Conservation (phyloP, 1,284 basidiomycete genomes). For the Trichosporon sp. region DNA sequence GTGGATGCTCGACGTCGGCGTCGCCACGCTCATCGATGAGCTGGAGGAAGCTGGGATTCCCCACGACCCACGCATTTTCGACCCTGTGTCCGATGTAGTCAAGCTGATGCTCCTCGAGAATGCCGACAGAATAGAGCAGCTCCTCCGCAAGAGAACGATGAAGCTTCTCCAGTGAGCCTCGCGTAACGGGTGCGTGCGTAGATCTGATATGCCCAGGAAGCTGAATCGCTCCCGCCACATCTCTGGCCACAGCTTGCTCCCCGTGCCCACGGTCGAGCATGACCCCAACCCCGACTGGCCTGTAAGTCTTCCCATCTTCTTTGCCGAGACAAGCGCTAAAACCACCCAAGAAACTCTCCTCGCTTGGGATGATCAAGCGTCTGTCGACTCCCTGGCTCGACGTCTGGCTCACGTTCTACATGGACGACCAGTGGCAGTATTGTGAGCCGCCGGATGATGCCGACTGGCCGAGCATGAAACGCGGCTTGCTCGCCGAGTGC, state of each 20-base stretch:
- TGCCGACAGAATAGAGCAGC: constrained; percentile 6
- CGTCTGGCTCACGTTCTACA: constrained; percentile 17
- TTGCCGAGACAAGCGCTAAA: background rate
- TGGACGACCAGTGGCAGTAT: constrained; percentile 16
- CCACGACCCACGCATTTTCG: background rate
- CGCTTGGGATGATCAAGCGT: constrained; percentile 1
- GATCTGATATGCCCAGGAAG: background rate
- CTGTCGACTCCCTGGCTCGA: constrained; percentile 7
- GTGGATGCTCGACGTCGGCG: constrained; percentile 8
- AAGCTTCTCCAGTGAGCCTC: constrained; percentile 1
- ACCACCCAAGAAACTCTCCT: constrained; percentile 2
- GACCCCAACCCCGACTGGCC: constrained; percentile 12
- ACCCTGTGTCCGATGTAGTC: background rate
- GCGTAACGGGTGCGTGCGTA: background rate
- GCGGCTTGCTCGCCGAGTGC: constrained; percentile 1
- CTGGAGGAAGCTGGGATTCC: constrained; percentile 9
- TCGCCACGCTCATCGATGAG: background rate
- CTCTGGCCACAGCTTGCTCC: constrained; percentile 6
- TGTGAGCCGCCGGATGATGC: background rate
- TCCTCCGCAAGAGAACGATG: constrained; percentile 13
- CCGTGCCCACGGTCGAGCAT: background rate
- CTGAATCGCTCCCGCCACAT: constrained; percentile 13
- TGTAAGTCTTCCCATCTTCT: background rate
- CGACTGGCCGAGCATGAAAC: background rate
- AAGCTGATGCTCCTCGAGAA: constrained; percentile 7